Base-by-base conservation (phyloP, 495 filamentous ascomycete species). In the Schizothecium vesticola region DNA sequence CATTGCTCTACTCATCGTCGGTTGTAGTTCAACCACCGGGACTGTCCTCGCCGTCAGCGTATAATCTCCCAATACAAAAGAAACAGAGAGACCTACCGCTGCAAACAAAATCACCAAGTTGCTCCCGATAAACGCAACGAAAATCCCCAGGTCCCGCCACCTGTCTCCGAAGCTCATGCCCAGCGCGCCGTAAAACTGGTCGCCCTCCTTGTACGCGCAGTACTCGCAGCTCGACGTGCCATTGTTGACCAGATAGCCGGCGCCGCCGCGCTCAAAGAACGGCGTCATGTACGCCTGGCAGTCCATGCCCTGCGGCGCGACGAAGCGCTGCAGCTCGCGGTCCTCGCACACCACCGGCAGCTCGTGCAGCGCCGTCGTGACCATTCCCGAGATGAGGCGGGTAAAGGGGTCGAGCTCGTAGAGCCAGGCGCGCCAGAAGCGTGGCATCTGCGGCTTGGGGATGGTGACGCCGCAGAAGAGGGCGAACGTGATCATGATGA, bases 381-480 rank as follows among this genome's bases (percentile, higher is more conserved):
- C 85, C 77, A 92, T 91, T 10, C 92, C 93, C 58, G 87, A 82
- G 72, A 97, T 90, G 9, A 96, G 84, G 4, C 92, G 87, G 2
- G 90, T 94, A 77, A 96, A 95, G 0, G 93, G 93, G 70, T 93
- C 89, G 3, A 96, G 86, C 69, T 93, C 79, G 78, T 94, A 93
- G 22, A 96, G 81, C 92, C 92, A 94, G 1, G 82, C 81, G 13
- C 88, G 84, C 89, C 92, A 97, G 79, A 93, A 94, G 3, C 73
- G 76, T 6, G 91, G 91, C 75, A 96, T 91, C 72, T 89, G 87
- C 0, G 87, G 86, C 28, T 85, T 87, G 0, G 92, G 91, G 64
- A 94, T 89, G 10, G 91, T 87, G 63, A 94, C 91, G 69, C 92
- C 92, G 74, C 90, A 94, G 86, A 96, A 94, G 19, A 94, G 82